phyloP scores from a whole-genome alignment of 805 yeast species.

The Starmera pachycereana region DNA sequence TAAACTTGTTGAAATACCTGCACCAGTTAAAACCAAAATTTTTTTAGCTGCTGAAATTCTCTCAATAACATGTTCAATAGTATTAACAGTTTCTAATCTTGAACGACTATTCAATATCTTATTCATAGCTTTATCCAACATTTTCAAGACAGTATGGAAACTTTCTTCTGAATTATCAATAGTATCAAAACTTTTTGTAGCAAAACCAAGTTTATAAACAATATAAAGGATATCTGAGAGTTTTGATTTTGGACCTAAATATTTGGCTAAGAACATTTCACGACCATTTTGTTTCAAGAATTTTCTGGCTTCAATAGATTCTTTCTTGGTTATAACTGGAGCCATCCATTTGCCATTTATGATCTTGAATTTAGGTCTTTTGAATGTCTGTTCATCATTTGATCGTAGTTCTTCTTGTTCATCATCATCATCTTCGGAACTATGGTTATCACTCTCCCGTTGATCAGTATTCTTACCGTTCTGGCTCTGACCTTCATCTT shows the following conservation, averaged over 20 bases:
- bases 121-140: slow-evolving; percentile 54
- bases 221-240: slow-evolving; percentile 46
- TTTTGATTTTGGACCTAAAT: slow-evolving; percentile 50
- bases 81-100: slow-evolving; percentile 40
- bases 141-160: slow-evolving; percentile 36
- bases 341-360: slow-evolving; percentile 24
- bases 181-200: slow-evolving; percentile 16
- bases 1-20: slow-evolving; percentile 82
- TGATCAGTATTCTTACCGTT: too few relatives aligned
- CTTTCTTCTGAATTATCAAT: slow-evolving; percentile 33
- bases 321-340: slow-evolving; percentile 31
- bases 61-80: slow-evolving; percentile 47
- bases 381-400: too few relatives aligned
- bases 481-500: too few relatives aligned
- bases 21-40: slow-evolving; percentile 77
- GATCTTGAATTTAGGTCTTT: slow-evolving; percentile 1
- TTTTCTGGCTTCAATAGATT: slow-evolving; percentile 35
- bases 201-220: slow-evolving; percentile 56
- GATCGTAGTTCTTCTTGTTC: too few relatives aligned
- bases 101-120: slow-evolving; percentile 48
- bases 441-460: too few relatives aligned
- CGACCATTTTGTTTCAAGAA: slow-evolving; percentile 53
- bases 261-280: slow-evolving; percentile 46
- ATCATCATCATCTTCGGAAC: too few relatives aligned
- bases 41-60: slow-evolving; percentile 46